phyloP scores from a whole-genome alignment of 768 basidiomycete species.

The Phlebiopsis flavidoalba region DNA sequence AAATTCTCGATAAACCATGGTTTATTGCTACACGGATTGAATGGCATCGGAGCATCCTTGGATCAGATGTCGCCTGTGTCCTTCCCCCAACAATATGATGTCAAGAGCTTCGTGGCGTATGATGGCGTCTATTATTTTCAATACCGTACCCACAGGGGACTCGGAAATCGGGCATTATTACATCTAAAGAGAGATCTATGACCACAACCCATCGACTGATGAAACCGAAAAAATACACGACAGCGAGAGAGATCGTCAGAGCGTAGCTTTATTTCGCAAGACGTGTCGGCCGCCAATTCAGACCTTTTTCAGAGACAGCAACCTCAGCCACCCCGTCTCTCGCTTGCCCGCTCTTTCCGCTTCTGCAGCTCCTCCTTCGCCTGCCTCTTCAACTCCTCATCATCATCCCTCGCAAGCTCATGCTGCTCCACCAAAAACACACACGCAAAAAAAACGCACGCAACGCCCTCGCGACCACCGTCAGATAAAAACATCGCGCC shows the following conservation, averaged over 20 bases:
- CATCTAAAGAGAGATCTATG: neutral
- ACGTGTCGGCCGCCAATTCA: neutral
- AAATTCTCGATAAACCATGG: too few species aligned
- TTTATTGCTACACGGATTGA: too few species aligned
- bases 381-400: constrained; percentile 13
- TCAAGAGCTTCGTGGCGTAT: neutral
- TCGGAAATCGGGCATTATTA: constrained; percentile 6
- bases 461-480: constrained; percentile 10
- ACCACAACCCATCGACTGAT: neutral
- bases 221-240: neutral
- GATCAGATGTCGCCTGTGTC: too few species aligned
- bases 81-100: neutral
- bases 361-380: constrained; percentile 6
- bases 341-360: constrained; percentile 8
- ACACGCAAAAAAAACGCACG: constrained; percentile 12
- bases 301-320: neutral
- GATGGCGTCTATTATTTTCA: neutral
- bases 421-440: constrained; percentile 15
- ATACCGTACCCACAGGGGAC: too few species aligned
- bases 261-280: too few species aligned
- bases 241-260: neutral
- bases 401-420: constrained; percentile 13
- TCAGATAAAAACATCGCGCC: constrained; percentile 14
- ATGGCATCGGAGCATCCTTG: too few species aligned
- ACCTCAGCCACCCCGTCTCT: neutral